Evolutionary conservation across 257 asterid genomes (phyloP), one percentile per base, ranked within the genome.

Genomic region (Avicennia marina): DNA sequence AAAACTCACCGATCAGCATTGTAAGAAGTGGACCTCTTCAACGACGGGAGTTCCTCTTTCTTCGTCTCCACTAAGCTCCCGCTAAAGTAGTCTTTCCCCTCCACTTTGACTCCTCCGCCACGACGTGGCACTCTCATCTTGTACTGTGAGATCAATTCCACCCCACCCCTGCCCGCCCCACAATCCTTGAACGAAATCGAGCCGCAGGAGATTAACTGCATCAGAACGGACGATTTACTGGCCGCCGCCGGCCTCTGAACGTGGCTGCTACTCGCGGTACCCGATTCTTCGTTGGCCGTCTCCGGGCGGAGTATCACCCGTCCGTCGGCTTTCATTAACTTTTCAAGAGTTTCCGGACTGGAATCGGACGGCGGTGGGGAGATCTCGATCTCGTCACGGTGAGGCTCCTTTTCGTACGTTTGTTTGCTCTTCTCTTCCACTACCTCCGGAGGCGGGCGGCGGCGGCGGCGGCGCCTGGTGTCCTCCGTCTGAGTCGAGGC

Each of bases 281-380:
- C 41, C 5, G 44, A 63, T 45, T 72, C 78, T 15, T 58, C 81
- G 53, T 19, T 62, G 48, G 31, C 63, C 2, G 64, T 27, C 6
- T 54, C 87, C 17, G 77, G 22, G 0, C 53, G 77, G 39, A 62
- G 22, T 7, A 70, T 56, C 39, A 68, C 17, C 55, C 78, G 73
- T 0, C 82, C 79, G 48, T 84, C 95, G 3, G 90, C 80, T 32
- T 87, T 83, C 81, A 87, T 72, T 44, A 90, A 45, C 7, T 82
- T 75, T 22, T 81, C 94, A 1, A 90, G 85, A 0, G 96, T 87
- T 51, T 85, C 95, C 1, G 96, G 94, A 57, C 98, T 87, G 6
- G 98, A 90, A 44, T 87, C 94, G 4, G 94, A 82, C 75, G 87
- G 85, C 18, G 79, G 96, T 11, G 96, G 94, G 16, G 95, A 78